These are phyloP conservation scores for Fusarium torulosum DNA, from an alignment of 2,329 filamentous ascomycete genomes.

Conservation along the genomic window DNA sequence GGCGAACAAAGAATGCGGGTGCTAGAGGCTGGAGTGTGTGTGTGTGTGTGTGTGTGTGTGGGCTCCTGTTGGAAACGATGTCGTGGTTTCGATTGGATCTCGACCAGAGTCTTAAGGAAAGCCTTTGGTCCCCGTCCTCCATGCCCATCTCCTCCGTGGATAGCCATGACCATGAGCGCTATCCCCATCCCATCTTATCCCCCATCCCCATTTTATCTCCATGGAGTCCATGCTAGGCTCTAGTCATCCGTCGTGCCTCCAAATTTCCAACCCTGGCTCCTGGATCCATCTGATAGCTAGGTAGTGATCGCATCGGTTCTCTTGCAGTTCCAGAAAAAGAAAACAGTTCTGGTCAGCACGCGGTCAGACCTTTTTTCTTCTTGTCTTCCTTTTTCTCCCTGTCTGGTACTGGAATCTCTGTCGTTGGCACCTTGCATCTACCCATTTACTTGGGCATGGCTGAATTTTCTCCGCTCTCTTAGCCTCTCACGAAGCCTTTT, in stretches of 20 bases:
- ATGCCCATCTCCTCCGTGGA: conserved; percentile 5
- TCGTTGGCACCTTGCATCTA: conserved; percentile 13
- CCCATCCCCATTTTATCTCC: conserved; percentile 35
- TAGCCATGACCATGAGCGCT: conserved; percentile 12
- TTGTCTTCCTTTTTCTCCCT: not conserved
- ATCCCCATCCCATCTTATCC: conserved; percentile 37
- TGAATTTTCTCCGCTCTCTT: conserved; percentile 17
- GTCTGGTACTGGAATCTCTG: not conserved
- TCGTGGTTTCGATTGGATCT: conserved; percentile 32
- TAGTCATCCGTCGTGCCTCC: conserved; percentile 17
- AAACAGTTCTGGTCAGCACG: conserved; percentile 15
- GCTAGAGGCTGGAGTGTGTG: conserved; percentile 31
- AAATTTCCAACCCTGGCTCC: conserved; percentile 38
- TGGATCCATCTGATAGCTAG: conserved; percentile 32
- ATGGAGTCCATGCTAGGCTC: conserved; percentile 26
- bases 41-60: conserved; percentile 42
- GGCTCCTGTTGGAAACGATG: conserved; percentile 22
- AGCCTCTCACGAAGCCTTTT: conserved; percentile 11
- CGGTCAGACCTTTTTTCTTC: conserved; percentile 2
- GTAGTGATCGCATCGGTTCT: conserved; percentile 30
- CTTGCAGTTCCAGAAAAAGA: conserved; percentile 32
- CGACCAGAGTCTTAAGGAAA: conserved; percentile 6
- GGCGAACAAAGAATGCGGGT: conserved; percentile 28
- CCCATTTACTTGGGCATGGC: conserved; percentile 21
- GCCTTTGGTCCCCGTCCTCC: conserved; percentile 1